Base-by-base conservation (phyloP, 805 yeast species). In the Pichia heedii region DNA sequence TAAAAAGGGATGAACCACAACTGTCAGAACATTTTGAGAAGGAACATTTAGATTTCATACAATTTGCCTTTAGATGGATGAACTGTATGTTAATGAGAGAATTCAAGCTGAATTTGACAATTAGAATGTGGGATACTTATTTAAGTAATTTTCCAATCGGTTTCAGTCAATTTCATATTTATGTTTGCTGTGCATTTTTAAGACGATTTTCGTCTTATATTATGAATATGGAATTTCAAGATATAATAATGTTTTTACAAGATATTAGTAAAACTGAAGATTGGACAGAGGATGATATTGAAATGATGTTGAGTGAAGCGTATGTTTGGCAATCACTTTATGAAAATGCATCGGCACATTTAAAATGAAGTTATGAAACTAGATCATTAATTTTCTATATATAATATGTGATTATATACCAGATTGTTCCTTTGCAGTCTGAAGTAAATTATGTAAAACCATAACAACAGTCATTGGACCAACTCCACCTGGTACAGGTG, bases 401-500 rank as follows among this genome's bases (percentile, higher is more conserved):
- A n/a, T n/a, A n/a, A n/a, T n/a, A n/a, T n/a, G n/a, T n/a, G 16
- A 29, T 40, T 42, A 40, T 37, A 54, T 42, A 9, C 57, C 58
- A 34, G 37, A 35, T 20, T 52, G 53, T 33, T 50, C 49, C 42
- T 61, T 61, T 19, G 97, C 95, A 41, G 96, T 86, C 51, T 76
- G 73, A 45, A 79, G 70, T 11, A 90, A 90, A 58, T 93, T 90
- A 51, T 82, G 76, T 49, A 89, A 75, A 48, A 90, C 76, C 96
- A 89, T 88, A 34, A 96, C 96, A 39, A 90, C 97, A 22, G 98
- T 90, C 97, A 90, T 90, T 51, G 98, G 98, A 34, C 98, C 98
- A 50, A 90, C 97, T 55, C 97, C 97, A 60, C 97, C 97, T 27
- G 98, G 98, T 44, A 90, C 98, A 16, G 98, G 98, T 6, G 97